Base-by-base conservation (phyloP, 2,329 filamentous ascomycete genomes). In the Arthrobotrys entomopaga region DNA sequence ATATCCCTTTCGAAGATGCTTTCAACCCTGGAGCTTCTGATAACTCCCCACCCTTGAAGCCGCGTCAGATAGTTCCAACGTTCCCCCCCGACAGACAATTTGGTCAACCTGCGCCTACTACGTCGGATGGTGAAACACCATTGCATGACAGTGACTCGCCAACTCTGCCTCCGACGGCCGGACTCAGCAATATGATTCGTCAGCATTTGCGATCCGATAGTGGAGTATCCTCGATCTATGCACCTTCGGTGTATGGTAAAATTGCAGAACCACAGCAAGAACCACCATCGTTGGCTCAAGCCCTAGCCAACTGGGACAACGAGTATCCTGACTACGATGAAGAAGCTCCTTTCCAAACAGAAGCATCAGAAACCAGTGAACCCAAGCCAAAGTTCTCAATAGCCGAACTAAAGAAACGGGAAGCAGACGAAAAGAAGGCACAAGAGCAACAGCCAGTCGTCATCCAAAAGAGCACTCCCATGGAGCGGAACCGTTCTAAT, bases 171-270 rank as follows among this genome's bases (percentile, higher is more conserved):
- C 89, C 91, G 0, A 84, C 84, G 15, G 83, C 83, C 16, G 92
- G 91, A 0, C 84, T 97, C 15, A 94, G 90, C 78, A 91, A 90
- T 1, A 87, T 97, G 84, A 89, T 97, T 52, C 88, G 90, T 34
- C 90, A 93, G 75, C 95, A 98, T 83, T 83, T 98, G 46, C 88
- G 95, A 58, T 88, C 88, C 38, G 88, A 90, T 76, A 98, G 94
- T 82, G 90, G 89, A 70, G 86, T 88, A 13, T 98, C 94, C 0
- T 96, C 92, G 0, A 85, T 95, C 24, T 92, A 92, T 77, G 87
- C 87, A 24, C 82, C 82, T 16, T 78, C 77, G n/a, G 78, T 75
- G 57, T 78, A 79, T 49, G 77, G 70, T 10, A 75, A 76, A 42
- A 72, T 76, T 61, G 78, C 77, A 22, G 69, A 73, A 16, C 69